A percentile compares a stretch with the other conserved stretches of the same genome.
Conservation (phyloP, 2,329 filamentous ascomycete species). For the Sporothrix protearum region DNA sequence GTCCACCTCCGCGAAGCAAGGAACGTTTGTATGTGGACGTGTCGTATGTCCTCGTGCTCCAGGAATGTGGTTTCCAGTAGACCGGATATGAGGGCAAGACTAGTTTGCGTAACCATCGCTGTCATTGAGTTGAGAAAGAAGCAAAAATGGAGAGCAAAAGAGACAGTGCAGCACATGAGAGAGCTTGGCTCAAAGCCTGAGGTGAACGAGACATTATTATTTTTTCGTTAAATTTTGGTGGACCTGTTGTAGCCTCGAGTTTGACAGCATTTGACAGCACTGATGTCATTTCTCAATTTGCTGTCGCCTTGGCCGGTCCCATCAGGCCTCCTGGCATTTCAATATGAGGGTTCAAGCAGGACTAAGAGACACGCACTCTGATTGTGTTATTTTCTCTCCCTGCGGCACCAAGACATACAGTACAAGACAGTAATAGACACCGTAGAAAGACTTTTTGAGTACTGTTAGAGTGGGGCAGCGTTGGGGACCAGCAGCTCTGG, state of each 20-base stretch:
- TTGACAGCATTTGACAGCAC: constrained; percentile 6
- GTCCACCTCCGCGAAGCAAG: neutral
- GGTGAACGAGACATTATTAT: neutral
- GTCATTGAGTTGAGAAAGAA: neutral
- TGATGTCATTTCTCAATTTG: constrained; percentile 20
- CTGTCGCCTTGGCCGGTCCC: neutral
- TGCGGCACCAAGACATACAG: neutral
- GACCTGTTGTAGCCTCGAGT: neutral
- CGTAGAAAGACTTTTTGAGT: neutral
- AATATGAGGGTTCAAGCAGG: neutral
- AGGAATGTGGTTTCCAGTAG: neutral
- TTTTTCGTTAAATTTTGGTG: neutral
- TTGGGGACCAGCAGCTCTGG: neutral
- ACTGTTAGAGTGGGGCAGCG: neutral
- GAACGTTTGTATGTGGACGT: neutral
- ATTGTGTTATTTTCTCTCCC: neutral
- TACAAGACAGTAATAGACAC: neutral
- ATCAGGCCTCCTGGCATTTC: neutral
- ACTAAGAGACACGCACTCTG: neutral
- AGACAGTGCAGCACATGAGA: neutral
- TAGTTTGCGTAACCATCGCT: neutral
- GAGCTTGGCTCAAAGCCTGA: neutral
- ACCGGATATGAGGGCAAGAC: neutral
- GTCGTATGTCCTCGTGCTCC: neutral
- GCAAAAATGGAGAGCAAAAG: neutral